Percentiles rank a stretch among this genome's conserved stretches.
Evolutionary conservation across 2,329 filamentous ascomycete species (phyloP).

Genomic region (Colletotrichum liriopes): DNA sequence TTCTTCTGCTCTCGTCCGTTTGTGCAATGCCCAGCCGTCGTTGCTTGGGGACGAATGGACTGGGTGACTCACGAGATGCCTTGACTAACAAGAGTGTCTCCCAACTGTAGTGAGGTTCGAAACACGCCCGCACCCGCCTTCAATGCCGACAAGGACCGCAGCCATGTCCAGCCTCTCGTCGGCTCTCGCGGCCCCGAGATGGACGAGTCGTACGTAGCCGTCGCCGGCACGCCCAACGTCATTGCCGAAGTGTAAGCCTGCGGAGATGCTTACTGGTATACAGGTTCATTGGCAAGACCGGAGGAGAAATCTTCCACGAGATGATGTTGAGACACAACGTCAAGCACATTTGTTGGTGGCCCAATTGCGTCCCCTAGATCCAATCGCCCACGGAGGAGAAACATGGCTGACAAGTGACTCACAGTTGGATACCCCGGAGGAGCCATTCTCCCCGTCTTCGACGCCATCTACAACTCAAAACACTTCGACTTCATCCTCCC

Average conservation of each 20-base stretch:
- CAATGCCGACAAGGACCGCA: conserved; percentile 64
- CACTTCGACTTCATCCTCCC: conserved; percentile 97
- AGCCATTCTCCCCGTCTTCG: conserved; percentile 97
- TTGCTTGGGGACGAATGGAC: background rate
- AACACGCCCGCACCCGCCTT: conserved; percentile 75
- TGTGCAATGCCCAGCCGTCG: background rate
- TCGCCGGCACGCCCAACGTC: conserved; percentile 36
- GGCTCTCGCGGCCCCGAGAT: conserved; percentile 74
- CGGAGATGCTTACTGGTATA: conserved; percentile 24
- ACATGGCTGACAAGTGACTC: conserved; percentile 33
- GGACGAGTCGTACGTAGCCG: conserved; percentile 81
- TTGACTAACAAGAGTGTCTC: conserved; percentile 45
- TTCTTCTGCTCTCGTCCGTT: conserved; percentile 23
- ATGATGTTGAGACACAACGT: conserved; percentile 97
- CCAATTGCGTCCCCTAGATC: background rate
- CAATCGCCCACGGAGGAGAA: background rate
- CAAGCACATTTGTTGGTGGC: conserved; percentile 90
- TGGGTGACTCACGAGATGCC: conserved; percentile 33
- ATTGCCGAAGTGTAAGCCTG: conserved; percentile 25
- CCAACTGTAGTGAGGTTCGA: conserved; percentile 66
- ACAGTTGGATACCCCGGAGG: conserved; percentile 91
- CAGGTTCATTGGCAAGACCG: conserved; percentile 93
- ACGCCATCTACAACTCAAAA: conserved; percentile 98
- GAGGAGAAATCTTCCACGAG: conserved; percentile 98
- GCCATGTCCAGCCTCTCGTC: conserved; percentile 80